A percentile compares a stretch with the other conserved stretches of the same genome.
Conservation (phyloP, 495 filamentous ascomycete species). For the Pseudomonodictys pantanalensis region DNA sequence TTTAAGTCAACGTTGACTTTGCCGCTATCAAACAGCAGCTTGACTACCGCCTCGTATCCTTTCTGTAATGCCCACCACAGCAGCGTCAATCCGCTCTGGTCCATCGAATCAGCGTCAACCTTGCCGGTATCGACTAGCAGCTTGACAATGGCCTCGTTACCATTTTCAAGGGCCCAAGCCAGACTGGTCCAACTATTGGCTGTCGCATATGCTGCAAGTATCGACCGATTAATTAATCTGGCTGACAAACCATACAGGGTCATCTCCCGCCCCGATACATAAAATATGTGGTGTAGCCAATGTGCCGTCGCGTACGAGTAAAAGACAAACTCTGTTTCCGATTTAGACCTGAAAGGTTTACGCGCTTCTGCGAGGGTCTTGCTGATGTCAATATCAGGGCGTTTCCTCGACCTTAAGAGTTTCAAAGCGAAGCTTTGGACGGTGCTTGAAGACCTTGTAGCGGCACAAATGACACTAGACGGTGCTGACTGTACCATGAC, state of each 20-base stretch:
- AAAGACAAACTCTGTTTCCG: constrained; percentile 29
- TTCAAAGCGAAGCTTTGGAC: constrained; percentile 34
- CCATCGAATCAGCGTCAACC: constrained; percentile 7
- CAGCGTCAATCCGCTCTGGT: background rate
- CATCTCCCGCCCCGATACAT: constrained; percentile 14
- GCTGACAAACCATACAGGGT: constrained; percentile 20
- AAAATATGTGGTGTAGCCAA: constrained; percentile 21
- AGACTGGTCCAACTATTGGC: constrained; percentile 1
- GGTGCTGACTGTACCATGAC: constrained; percentile 31
- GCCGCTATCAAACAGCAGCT: constrained; percentile 13
- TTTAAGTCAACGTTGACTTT: constrained; percentile 15
- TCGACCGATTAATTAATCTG: constrained; percentile 33
- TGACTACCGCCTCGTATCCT: constrained; percentile 15
- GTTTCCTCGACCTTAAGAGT: constrained; percentile 35
- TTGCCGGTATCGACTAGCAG: constrained; percentile 6
- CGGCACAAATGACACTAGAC: constrained; percentile 36
- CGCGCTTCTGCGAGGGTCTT: constrained; percentile 35
- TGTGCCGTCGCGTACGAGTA: constrained; percentile 34
- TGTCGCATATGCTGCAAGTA: constrained; percentile 5
- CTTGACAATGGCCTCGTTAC: constrained; percentile 9
- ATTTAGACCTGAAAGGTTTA: constrained; percentile 12
- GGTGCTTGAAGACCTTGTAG: constrained; percentile 28
- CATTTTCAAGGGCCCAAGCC: constrained; percentile 7
- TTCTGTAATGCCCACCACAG: constrained; percentile 3
- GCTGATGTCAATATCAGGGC: constrained; percentile 35